Conservation (phyloP, 331 rosid species). For the Acacia pycnantha region DNA sequence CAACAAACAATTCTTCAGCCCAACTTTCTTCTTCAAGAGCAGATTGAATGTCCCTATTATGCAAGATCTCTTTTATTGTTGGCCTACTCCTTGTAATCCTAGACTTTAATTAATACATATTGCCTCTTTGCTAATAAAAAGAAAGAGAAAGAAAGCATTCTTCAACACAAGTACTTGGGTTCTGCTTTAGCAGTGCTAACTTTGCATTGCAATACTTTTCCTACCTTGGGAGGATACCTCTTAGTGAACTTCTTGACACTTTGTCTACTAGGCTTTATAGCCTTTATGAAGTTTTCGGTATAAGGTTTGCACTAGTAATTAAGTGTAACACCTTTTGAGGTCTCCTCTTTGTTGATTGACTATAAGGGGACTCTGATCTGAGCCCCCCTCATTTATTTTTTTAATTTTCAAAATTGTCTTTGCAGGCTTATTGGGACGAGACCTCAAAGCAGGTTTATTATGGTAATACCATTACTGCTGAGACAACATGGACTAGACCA, state of each 20-base stretch:
- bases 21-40: not conserved
- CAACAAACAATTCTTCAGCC: not conserved
- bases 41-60: not conserved
- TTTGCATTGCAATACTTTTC: not conserved
- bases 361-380: not conserved
- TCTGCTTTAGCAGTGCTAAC: not conserved
- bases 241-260: not conserved
- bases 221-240: not conserved
- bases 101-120: not conserved
- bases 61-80: not conserved
- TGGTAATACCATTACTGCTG: slow-evolving; percentile 67
- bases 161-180: not conserved
- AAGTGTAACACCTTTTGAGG: not conserved
- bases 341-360: not conserved
- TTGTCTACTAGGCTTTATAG: not conserved
- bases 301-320: no score
- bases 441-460: slow-evolving; percentile 80
- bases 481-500: slow-evolving; percentile 83
- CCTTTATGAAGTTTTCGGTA: not conserved
- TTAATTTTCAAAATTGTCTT: not conserved
- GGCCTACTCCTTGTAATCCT: not conserved
- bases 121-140: not conserved
- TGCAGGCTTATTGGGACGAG: slow-evolving; percentile 90
- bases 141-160: not conserved
- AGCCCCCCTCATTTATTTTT: not conserved